Base-by-base conservation (phyloP, 2,329 filamentous ascomycete genomes). In the Penicillium thymicola region DNA sequence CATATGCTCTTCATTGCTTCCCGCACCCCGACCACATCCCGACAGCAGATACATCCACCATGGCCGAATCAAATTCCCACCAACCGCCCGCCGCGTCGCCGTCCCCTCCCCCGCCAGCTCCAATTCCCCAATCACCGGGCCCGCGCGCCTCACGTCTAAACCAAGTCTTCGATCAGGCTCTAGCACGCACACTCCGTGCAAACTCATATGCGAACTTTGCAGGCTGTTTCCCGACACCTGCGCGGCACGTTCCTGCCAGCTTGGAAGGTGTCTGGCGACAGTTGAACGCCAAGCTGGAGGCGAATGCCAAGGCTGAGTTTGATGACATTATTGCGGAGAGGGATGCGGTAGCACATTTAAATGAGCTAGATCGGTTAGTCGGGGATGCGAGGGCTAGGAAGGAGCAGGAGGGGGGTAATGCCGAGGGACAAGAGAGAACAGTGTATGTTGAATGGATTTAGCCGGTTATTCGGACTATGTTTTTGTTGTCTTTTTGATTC, bases 221-320 rank as follows among this genome's bases (percentile, higher is more conserved):
- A 0, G 75, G 82, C 25, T 88, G 85, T 65, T 87, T 87, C 61
- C 85, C 85, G 0, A 88, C 85, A 0, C 81, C 84, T 2, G 82
- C 84, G 18, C 75, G 77, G 64, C 76, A 85, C 64, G 82, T 82
- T 11, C 81, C 83, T 1, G 80, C 79, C 27, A 79, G 79, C 41
- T 66, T 88, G 55, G 80, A 84, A 64, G 76, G 77, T 4, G 75
- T 88, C 23, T 83, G 84, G 73, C 75, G 79, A 52, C 82, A 86
- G 61, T 78, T 87, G 61, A 82, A 82, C 41, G 78, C 79, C 49
- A 81, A 85, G 62, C 69, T 87, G 51, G 82, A 85, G 61, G 79
- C 81, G 59, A 79, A 79, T 50, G 83, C 82, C 60, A 79, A 74
- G 68, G 77, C 77, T 16, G 82, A 87, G 62, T 87, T 87, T 68